Base-by-base conservation (phyloP, 2,329 filamentous ascomycete genomes). In the Claviceps sp. region DNA sequence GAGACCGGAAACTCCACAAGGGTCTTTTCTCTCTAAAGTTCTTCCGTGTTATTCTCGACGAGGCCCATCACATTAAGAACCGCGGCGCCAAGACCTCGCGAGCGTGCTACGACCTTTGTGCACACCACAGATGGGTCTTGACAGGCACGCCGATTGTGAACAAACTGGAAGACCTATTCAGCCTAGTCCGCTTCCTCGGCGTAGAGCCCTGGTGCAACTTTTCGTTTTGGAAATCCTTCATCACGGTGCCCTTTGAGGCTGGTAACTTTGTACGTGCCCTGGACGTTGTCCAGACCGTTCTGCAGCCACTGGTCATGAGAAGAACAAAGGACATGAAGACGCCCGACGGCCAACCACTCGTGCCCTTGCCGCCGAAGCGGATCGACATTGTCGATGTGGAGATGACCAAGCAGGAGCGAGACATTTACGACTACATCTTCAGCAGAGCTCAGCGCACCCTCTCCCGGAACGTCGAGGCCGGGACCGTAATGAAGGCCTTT, bases 201-300 rank as follows among this genome's bases (percentile, higher is more conserved):
- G 93, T 98, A 4, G 91, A 97, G 64, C 93, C 93, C 0, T 98
- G 93, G 93, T 93, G 86, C 62, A 97, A 97, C 65, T 98, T 98
- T 66, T 95, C 90, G 0, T 98, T 95, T 70, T 98, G 93, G 93
- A 90, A 90, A 64, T 97, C 93, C 0, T 98, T 98, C 65, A 97
- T 98, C 62, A 98, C 93, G 0, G 84, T 95, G 1, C 93, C 93
- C 0, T 98, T 98, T 57, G 93, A 98, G 66, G 91, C 88, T 0
- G 93, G 93, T 58, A 86, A 98, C 56, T 96, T 95, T 63, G 81
- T 96, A 59, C 84, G 90, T 4, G 93, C 93, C 0, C 74, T 98
- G 7, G 93, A 97, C 63, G 93, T 98, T 2, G 93, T 98, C 1
- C 93, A 98, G 65, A 98, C 91, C 0, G 91, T 98, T 0, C 71